phyloP scores from a whole-genome alignment of 345 rosid genomes.

The Viola odorata region DNA sequence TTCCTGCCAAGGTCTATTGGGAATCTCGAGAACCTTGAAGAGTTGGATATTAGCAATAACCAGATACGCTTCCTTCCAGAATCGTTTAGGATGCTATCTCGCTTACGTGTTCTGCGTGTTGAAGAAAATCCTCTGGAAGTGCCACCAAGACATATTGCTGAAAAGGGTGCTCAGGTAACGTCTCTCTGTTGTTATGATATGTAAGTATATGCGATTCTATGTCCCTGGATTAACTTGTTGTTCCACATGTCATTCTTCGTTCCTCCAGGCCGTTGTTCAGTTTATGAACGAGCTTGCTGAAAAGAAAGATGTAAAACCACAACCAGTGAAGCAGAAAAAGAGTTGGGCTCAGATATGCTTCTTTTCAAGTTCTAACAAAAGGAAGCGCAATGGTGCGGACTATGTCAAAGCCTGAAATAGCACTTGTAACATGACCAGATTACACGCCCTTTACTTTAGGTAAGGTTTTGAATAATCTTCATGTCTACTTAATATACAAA shows the following conservation, averaged over 20 bases:
- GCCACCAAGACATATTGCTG: slow-evolving; percentile 70
- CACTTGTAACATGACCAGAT: not conserved
- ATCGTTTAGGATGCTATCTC: slow-evolving; percentile 72
- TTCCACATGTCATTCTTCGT: slow-evolving; percentile 10
- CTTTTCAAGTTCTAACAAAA: slow-evolving; percentile 86
- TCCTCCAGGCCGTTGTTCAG: slow-evolving; percentile 70
- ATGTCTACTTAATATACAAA: not conserved
- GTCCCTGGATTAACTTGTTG: no score
- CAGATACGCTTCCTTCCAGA: slow-evolving; percentile 87
- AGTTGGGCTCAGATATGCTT: slow-evolving; percentile 90
- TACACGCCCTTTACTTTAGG: slow-evolving; percentile 19
- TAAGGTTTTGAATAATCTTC: slow-evolving; percentile 19
- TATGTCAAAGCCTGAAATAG: slow-evolving; percentile 45
- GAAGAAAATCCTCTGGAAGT: slow-evolving; percentile 87
- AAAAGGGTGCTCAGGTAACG: slow-evolving; percentile 86
- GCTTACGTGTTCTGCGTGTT: slow-evolving; percentile 50
- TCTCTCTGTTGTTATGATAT: not conserved
- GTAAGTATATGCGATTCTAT: no score
- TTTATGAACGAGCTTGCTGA: slow-evolving; percentile 74
- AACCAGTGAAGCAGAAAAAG: slow-evolving; percentile 71
- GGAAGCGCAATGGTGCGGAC: slow-evolving; percentile 69
- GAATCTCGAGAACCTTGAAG: slow-evolving; percentile 90
- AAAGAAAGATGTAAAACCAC: slow-evolving; percentile 45
- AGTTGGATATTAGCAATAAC: slow-evolving; percentile 91
- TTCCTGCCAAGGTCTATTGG: slow-evolving; percentile 84